Conservation (phyloP, 2,329 filamentous ascomycete genomes). For the Fusarium equiseti region DNA sequence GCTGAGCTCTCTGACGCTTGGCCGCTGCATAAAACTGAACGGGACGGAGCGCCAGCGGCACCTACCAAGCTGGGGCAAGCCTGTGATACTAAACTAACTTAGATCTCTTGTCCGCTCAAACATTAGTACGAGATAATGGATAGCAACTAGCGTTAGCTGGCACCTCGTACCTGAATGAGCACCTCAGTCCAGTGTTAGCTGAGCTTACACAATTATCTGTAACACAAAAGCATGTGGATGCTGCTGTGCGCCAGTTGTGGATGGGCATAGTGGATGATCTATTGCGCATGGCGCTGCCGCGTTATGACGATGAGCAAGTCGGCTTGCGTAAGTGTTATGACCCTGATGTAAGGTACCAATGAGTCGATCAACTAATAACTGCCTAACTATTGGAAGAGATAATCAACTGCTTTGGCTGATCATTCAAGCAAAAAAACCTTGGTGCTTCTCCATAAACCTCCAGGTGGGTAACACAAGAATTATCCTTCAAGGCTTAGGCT, state of each 20-base stretch:
- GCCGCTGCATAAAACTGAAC: constrained; percentile 38
- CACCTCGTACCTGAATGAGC: constrained; percentile 29
- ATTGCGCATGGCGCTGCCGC: constrained; percentile 33
- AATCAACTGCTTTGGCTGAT: not conserved
- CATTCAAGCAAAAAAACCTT: not conserved
- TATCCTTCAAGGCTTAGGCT: not conserved
- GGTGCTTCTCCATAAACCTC: constrained; percentile 14
- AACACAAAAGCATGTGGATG: constrained; percentile 21
- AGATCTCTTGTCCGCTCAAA: not conserved
- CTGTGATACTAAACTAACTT: constrained; percentile 1
- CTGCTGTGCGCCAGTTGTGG: constrained; percentile 31
- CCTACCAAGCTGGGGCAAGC: constrained; percentile 42
- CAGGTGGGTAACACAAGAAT: not conserved
- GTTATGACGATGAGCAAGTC: constrained; percentile 34
- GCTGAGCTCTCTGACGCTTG: constrained; percentile 28
- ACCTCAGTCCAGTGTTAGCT: constrained; percentile 11
- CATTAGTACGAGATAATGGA: constrained; percentile 26
- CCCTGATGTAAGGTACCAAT: constrained; percentile 16
- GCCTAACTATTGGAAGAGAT: not conserved
- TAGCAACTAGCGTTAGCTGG: constrained; percentile 20
- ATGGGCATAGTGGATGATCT: constrained; percentile 38
- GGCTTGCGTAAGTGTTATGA: constrained; percentile 41
- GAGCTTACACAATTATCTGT: constrained; percentile 31
- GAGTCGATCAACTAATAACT: not conserved
- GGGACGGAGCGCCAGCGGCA: constrained; percentile 41